phyloP scores from a whole-genome alignment of 2,329 filamentous ascomycete genomes.

The Aspergillus sp. region DNA sequence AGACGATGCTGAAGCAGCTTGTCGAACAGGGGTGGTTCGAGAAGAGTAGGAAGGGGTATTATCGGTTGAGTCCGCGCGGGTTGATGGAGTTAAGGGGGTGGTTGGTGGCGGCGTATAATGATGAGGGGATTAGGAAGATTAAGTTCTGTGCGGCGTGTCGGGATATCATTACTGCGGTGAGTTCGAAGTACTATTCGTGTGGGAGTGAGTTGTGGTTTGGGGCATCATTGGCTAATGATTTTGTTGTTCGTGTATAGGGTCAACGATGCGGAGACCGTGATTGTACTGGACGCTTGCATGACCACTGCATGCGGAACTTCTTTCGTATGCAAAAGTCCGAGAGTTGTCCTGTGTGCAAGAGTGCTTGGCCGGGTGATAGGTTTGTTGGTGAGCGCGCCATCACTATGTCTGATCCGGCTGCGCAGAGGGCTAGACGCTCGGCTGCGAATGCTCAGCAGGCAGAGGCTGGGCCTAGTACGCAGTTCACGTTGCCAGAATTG shows the following conservation, averaged over 20 bases:
- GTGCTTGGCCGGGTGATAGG: constrained; percentile 53
- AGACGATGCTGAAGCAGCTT: constrained; percentile 68
- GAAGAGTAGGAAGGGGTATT: constrained; percentile 70
- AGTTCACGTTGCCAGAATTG: neutral
- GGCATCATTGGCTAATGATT: constrained; percentile 4
- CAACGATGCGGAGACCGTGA: constrained; percentile 70
- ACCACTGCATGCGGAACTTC: constrained; percentile 72
- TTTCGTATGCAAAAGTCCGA: constrained; percentile 67
- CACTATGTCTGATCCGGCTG: neutral
- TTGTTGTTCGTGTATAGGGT: constrained; percentile 50
- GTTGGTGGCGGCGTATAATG: constrained; percentile 89
- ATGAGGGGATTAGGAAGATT: constrained; percentile 71
- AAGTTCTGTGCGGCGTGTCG: constrained; percentile 87
- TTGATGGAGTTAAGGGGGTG: constrained; percentile 83
- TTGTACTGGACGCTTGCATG: constrained; percentile 73
- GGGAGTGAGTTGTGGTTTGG: neutral
- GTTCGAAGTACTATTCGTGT: constrained; percentile 16
- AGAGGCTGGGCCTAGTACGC: neutral
- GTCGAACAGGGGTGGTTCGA: constrained; percentile 84
- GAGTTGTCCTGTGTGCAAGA: constrained; percentile 64
- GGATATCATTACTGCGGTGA: constrained; percentile 77
- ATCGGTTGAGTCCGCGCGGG: constrained; percentile 72
- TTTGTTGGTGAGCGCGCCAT: constrained; percentile 47
- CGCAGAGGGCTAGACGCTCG: neutral
- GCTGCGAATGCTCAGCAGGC: neutral